Evolutionary conservation across 345 rosid genomes (phyloP).

Genomic region (Hibiscus trionum): DNA sequence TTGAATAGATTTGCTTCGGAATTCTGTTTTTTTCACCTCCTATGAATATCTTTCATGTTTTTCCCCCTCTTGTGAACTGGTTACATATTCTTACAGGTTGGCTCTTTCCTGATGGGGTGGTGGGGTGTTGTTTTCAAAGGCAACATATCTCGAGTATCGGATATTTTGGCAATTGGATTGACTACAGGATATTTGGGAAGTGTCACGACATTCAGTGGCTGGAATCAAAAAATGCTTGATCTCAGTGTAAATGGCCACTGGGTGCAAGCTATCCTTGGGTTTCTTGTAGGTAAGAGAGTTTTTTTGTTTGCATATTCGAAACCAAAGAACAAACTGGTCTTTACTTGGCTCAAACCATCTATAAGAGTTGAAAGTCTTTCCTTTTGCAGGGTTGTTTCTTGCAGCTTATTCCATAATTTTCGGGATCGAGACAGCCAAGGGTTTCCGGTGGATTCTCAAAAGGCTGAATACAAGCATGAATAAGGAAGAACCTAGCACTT

Average conservation of each 20-base stretch:
- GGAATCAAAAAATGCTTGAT: conserved; percentile 97
- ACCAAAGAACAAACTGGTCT: neutral
- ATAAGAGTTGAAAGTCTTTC: neutral
- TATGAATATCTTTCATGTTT: neutral
- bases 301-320: neutral
- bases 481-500: conserved; percentile 2
- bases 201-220: conserved; percentile 93
- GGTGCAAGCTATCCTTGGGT: conserved; percentile 56
- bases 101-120: conserved; percentile 99
- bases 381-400: conserved; percentile 66
- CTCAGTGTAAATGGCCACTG: conserved; percentile 66
- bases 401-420: conserved; percentile 60
- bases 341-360: neutral
- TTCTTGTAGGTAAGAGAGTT: conserved; percentile 48
- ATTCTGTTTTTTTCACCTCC: neutral
- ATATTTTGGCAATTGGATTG: conserved; percentile 65
- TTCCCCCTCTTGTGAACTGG: neutral
- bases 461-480: conserved; percentile 15
- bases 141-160: conserved; percentile 54
- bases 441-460: conserved; percentile 47
- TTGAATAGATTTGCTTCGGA: neutral
- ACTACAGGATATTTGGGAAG: conserved; percentile 89
- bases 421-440: conserved; percentile 78
- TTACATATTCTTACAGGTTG: conserved; percentile 37
- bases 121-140: conserved; percentile 75